These are phyloP conservation scores for Puya raimondii DNA, from an alignment of 176 grass and related monocot species.

Conservation along the genomic window DNA sequence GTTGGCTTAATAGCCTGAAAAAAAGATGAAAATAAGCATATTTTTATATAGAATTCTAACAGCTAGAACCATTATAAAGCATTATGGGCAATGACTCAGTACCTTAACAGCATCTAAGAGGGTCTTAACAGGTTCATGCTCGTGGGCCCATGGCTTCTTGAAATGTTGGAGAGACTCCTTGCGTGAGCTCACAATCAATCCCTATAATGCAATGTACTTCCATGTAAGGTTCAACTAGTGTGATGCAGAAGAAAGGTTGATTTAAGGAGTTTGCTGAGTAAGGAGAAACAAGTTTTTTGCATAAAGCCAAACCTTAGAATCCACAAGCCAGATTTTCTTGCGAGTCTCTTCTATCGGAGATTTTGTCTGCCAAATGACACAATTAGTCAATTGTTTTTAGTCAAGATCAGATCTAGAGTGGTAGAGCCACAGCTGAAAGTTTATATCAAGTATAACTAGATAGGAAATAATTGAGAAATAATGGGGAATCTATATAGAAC, in stretches of 20 bases:
- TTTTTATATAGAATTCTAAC: background rate
- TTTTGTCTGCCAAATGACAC: constrained; percentile 43
- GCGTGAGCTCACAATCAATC: constrained; percentile 68
- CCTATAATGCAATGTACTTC: constrained; percentile 37
- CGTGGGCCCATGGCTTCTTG: constrained; percentile 97
- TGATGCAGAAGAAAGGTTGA: background rate
- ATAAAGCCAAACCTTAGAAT: constrained; percentile 66
- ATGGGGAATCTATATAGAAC: constrained; percentile 1
- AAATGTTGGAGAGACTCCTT: constrained; percentile 91
- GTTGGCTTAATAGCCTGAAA: constrained; percentile 81
- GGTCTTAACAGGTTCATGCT: constrained; percentile 49
- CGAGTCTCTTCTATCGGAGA: constrained; percentile 63
- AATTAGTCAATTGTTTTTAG: constrained; percentile 6
- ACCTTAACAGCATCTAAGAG: constrained; percentile 83
- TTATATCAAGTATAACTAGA: background rate
- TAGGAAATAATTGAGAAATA: background rate
- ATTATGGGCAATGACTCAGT: constrained; percentile 2
- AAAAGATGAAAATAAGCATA: too few species aligned
- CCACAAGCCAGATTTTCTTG: constrained; percentile 94
- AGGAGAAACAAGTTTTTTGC: background rate
- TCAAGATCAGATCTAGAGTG: constrained; percentile 1
- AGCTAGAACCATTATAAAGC: background rate
- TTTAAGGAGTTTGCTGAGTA: background rate
- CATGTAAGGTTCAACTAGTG: constrained; percentile 4
- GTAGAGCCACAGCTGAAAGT: background rate